A percentile compares a stretch with the other conserved stretches of the same genome.
phyloP scores from a whole-genome alignment of 345 rosid species.

The Moricandia arvensis region DNA sequence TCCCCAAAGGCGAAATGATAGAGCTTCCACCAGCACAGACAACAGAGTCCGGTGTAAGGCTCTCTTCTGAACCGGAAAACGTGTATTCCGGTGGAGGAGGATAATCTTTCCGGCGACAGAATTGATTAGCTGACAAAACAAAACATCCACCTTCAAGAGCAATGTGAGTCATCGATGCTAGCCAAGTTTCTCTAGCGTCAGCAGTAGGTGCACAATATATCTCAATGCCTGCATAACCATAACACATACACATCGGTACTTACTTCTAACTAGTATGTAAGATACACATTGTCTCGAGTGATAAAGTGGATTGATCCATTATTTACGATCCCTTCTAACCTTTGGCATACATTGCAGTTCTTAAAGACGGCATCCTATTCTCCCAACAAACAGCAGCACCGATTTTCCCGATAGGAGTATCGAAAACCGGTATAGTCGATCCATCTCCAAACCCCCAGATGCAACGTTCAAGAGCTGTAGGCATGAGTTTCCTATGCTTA shows the following conservation, averaged over 20 bases:
- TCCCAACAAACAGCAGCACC: slow-evolving; percentile 98
- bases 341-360: slow-evolving; percentile 91
- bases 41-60: slow-evolving; percentile 65
- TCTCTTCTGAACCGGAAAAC: slow-evolving; percentile 65
- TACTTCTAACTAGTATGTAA: no score
- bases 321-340: slow-evolving; percentile 35
- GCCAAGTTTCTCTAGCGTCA: slow-evolving; percentile 82
- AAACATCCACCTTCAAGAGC: slow-evolving; percentile 97
- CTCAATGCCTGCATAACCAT: slow-evolving; percentile 8
- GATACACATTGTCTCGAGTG: no score
- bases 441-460: slow-evolving; percentile 99
- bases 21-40: slow-evolving; percentile 95
- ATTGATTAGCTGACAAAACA: slow-evolving; percentile 86
- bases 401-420: slow-evolving; percentile 75
- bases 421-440: slow-evolving; percentile 79
- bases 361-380: slow-evolving; percentile 86
- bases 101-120: slow-evolving; percentile 81
- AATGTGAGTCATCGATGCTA: slow-evolving; percentile 87
- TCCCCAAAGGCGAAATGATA: slow-evolving; percentile 81
- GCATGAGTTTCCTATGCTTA: slow-evolving; percentile 90
- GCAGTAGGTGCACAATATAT: slow-evolving; percentile 98
- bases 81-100: slow-evolving; percentile 86
- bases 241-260: no score
- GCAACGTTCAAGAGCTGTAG: slow-evolving; percentile 79
- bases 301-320: not conserved